Base-by-base conservation (phyloP, 768 basidiomycete species). In the Termitomyces sp. region DNA sequence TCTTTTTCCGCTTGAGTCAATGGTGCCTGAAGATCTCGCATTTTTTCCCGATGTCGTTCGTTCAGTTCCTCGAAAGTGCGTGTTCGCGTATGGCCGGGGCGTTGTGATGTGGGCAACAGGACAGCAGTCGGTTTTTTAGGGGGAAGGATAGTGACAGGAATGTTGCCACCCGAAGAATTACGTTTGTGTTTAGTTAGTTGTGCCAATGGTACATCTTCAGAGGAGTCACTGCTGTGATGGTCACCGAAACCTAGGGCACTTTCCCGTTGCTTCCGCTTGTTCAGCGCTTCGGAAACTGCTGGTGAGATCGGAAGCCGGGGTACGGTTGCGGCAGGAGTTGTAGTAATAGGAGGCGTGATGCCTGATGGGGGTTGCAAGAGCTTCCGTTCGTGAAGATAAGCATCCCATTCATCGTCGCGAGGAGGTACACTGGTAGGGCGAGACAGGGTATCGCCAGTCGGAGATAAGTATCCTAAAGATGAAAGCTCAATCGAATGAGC, bases 51-150 rank as follows among this genome's bases (percentile, higher is more conserved):
- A 64, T 96, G 94, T 18, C 93, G 79, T 63, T 92, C 90, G 47
- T 84, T 86, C 32, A 96, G 77, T 68, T 96, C 92, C 70, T 95
- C 94, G 67, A 90, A 92, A 2, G 93, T 92, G 57, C 84, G 82
- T 27, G 86, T 81, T 16, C 88, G 85, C 41, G 75, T 70, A 3
- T 62, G 57, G 26, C 77, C 73, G 3, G 83, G 76, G 24, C 74
- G 74, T 62, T 83, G 82, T 12, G 86, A 84, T 65, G 63, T 75
- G 34, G 75, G 81, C 64, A 73, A 74, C 62, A 69, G 61, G 41
- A 79, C 71, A 13, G 68, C 63, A 50, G 72, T 67, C 5, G 69
- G 53, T 60, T 76, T 82, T 31, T 75, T 71, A 26, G 79, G 79
- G 37, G 80, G 80, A 29, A 81, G 69, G 46, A 81, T 79, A 5